Evolutionary conservation across 176 grass and related monocot genomes (phyloP), one percentile per base, ranked within the genome.

Genomic region (Rhynchospora tenuis): DNA sequence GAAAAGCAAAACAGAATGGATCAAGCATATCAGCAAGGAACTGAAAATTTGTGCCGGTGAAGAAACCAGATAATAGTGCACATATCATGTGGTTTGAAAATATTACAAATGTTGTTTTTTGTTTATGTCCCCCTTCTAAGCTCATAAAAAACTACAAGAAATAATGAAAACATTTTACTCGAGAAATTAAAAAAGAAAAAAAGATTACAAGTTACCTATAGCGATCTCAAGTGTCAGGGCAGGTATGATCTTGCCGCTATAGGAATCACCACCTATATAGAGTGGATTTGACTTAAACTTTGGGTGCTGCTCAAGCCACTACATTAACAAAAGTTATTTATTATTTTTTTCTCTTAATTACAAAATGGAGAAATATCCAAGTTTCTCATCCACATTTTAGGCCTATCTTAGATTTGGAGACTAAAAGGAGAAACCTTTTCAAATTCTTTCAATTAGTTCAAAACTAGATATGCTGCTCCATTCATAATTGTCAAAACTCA

Each of bases 241-340:
- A 1, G 93, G 88, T n/a, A 95, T 90, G 13, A 87, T 88, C 78
- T 88, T 84, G 58, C 93, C 93, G 14, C 90, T 88, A 80, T 92
- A 92, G 42, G 93, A 94, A 85, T 92, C 90, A 38, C 93, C 93
- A 59, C 84, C 86, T 83, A 94, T 87, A 88, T 92, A 94, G 62
- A 94, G 86, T 19, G 90, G 90, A 84, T 94, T 92, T 29, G 71
- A 87, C 3, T 63, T 67, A 31, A 95, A 92, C 68, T 92, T 89
- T 1, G 86, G 90, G 78, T 92, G 90, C 65, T 86, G 88, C 17
- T 64, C 78, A 0, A 90, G 73, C 90, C 90, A 95, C 66, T 88
- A 65, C 81, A 88, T 14, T 33, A 26, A 5, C 66, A 78, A 55
- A 64, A 29, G 6, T 26, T 14, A 27, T 64, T 33, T 33, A 33